Evolutionary conservation across 768 basidiomycete species (phyloP).

Genomic region (Aureoboletus auriporus): DNA sequence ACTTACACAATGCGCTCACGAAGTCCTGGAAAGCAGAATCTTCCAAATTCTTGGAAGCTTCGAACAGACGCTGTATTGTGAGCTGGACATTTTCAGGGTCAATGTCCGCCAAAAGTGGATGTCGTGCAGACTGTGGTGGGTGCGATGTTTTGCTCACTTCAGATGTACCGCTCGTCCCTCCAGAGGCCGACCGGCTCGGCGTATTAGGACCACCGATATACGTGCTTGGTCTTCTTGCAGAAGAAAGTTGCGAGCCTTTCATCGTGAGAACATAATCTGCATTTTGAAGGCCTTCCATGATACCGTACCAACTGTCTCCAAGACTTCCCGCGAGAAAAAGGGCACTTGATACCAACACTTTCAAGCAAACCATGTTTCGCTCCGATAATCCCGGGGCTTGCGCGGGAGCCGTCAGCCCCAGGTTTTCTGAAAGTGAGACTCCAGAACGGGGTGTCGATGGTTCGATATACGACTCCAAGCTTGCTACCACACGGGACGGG

Average conservation of each 20-base stretch:
- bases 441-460: constrained; percentile 59
- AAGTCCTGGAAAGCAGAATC: constrained; percentile 82
- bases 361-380: constrained; percentile 87
- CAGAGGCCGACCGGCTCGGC: constrained; percentile 38
- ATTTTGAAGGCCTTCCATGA: constrained; percentile 89
- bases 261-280: constrained; percentile 86
- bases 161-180: constrained; percentile 13
- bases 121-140: constrained; percentile 32
- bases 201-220: constrained; percentile 32
- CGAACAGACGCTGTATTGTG: constrained; percentile 81
- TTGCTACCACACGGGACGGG: constrained; percentile 85
- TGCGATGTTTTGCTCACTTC: constrained; percentile 19
- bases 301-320: constrained; percentile 88
- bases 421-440: constrained; percentile 57
- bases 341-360: constrained; percentile 72
- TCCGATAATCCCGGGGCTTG: constrained; percentile 78
- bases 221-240: constrained; percentile 31
- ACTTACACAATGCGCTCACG: constrained; percentile 67
- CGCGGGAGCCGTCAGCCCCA: constrained; percentile 51
- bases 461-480: constrained; percentile 59
- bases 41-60: constrained; percentile 78
- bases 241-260: constrained; percentile 41
- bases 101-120: constrained; percentile 66
- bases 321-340: constrained; percentile 81
- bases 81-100: constrained; percentile 71